A percentile compares a stretch with the other conserved stretches of the same genome.
Conservation (phyloP, 2,329 filamentous ascomycete genomes). For the Immersiporthe knoxdaviesiana region DNA sequence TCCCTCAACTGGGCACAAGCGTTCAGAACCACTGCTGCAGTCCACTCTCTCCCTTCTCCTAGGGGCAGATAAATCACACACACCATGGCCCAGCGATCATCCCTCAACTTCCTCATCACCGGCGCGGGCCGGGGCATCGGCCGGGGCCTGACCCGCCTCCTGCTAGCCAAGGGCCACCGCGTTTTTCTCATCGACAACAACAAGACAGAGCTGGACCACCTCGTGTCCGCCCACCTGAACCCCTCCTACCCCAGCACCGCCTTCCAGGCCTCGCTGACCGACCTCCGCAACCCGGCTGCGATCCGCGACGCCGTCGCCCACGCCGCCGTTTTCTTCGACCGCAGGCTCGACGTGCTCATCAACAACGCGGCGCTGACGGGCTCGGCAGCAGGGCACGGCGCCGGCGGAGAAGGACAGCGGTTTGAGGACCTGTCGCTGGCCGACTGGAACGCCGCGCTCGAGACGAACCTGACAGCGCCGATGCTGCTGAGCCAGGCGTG, state of each 20-base stretch:
- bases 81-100: not conserved
- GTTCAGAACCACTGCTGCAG: not conserved
- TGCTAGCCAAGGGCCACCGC: slow-evolving; percentile 43
- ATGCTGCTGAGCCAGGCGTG: slow-evolving; percentile 39
- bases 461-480: slow-evolving; percentile 44
- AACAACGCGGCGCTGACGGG: slow-evolving; percentile 47
- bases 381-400: slow-evolving; percentile 41
- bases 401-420: slow-evolving; percentile 31
- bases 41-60: not conserved
- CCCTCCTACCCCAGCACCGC: slow-evolving; percentile 25
- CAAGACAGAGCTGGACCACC: slow-evolving; percentile 42
- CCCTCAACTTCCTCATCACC: slow-evolving; percentile 56
- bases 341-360: slow-evolving; percentile 44
- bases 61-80: not conserved
- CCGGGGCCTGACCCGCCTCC: slow-evolving; percentile 58
- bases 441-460: slow-evolving; percentile 42
- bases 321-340: slow-evolving; percentile 40
- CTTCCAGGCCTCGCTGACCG: slow-evolving; percentile 35
- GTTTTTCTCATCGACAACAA: slow-evolving; percentile 46
- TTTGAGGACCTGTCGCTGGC: slow-evolving; percentile 41
- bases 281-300: slow-evolving; percentile 39
- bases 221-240: slow-evolving; percentile 34
- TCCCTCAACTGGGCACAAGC: not conserved
- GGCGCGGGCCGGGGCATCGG: slow-evolving; percentile 70
- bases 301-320: slow-evolving; percentile 37